These are phyloP conservation scores for Amanita exitialis DNA, from an alignment of 768 basidiomycete genomes.

Conservation along the genomic window DNA sequence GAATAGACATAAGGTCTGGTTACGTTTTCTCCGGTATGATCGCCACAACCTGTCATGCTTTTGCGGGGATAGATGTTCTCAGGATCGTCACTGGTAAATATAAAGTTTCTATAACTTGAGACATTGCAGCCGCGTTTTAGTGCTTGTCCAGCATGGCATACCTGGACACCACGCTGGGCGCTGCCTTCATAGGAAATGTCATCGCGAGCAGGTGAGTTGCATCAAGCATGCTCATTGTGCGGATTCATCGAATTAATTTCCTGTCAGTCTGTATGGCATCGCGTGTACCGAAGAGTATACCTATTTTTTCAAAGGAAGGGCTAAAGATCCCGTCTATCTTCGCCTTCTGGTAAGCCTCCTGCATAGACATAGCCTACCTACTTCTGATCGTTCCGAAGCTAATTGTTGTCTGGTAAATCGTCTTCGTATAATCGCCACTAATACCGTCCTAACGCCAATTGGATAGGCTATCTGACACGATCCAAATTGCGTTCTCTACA, in stretches of 20 bases:
- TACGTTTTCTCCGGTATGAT: no score
- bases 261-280: conserved; percentile 29
- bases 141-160: conserved; percentile 4
- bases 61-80: no score
- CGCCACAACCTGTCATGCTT: no score
- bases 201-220: conserved; percentile 26
- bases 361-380: neutral
- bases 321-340: conserved; percentile 18
- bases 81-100: no score
- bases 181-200: conserved; percentile 33
- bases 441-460: neutral
- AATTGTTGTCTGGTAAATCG: neutral
- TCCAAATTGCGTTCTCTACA: conserved; percentile 22
- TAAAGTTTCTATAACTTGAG: no score
- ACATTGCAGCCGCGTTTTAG: no score
- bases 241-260: neutral
- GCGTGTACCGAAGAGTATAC: conserved; percentile 29
- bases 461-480: conserved; percentile 23
- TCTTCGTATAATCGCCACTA: neutral
- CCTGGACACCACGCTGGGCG: conserved; percentile 30
- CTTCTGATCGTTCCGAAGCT: neutral
- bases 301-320: conserved; percentile 23
- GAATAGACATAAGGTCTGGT: no score
- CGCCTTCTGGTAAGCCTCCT: conserved; percentile 19
- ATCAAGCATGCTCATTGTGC: neutral